phyloP scores from a whole-genome alignment of 768 basidiomycete species.

The Tremella mesenterica region DNA sequence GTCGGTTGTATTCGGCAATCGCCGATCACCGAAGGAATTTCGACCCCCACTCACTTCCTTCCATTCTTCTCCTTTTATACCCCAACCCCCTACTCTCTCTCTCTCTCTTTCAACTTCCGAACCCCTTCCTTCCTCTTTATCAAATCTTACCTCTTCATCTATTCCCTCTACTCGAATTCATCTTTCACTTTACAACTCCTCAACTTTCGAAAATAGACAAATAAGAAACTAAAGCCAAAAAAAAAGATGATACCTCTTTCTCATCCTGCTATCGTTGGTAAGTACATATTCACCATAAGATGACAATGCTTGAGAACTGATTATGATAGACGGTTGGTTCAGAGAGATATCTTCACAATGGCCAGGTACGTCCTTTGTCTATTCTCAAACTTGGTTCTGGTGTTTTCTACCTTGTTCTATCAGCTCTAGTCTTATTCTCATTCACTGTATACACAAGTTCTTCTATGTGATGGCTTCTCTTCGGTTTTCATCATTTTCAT shows the following conservation, averaged over 20 bases:
- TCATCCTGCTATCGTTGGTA: slow-evolving; percentile 45
- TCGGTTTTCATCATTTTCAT: too few relatives aligned
- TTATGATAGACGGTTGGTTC: slow-evolving; percentile 83
- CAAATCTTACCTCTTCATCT: neutral
- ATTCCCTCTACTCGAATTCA: slow-evolving; percentile 1
- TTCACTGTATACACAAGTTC: too few relatives aligned
- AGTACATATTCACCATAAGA: slow-evolving; percentile 4
- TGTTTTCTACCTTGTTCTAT: too few relatives aligned
- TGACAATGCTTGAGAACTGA: neutral
- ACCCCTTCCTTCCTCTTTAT: neutral
- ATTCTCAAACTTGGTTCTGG: slow-evolving; percentile 1
- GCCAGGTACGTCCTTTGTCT: slow-evolving; percentile 50
- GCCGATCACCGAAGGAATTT: slow-evolving; percentile 2
- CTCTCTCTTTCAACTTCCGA: neutral
- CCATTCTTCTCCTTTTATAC: too few relatives aligned
- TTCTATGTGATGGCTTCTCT: too few relatives aligned
- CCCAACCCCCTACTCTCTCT: neutral
- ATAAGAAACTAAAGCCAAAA: neutral
- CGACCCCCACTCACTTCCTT: neutral
- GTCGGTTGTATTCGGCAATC: too few relatives aligned
- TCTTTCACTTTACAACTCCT: too few relatives aligned
- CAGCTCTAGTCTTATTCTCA: too few relatives aligned
- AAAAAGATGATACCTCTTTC: slow-evolving; percentile 30
- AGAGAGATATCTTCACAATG: slow-evolving; percentile 89
- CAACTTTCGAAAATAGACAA: too few relatives aligned